Base-by-base conservation (phyloP, 2,329 filamentous ascomycete species). In the Aspergillus tanneri region DNA sequence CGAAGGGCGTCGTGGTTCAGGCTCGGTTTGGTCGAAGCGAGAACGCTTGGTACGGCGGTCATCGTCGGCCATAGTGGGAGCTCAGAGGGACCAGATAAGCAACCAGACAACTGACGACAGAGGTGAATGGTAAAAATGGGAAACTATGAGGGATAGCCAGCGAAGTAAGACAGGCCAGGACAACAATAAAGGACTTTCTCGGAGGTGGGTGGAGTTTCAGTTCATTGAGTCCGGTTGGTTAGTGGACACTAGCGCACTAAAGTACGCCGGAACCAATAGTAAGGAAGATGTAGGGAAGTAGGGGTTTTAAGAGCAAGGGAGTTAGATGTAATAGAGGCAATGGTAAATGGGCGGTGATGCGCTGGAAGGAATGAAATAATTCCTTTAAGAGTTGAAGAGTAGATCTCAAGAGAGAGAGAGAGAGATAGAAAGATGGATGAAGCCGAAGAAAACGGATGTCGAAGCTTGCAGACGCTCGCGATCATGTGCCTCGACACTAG, bases 11-110 rank as follows among this genome's bases (percentile, higher is more conserved):
- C 85, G 86, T 48, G 87, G 83, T 64, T 93, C 89, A 5, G 88
- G 84, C 67, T 92, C 89, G 38, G 85, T 93, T 71, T 95, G 89
- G 68, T 97, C 92, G 72, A 97, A 96, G 70, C 92, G 90, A 65
- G 90, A 96, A 54, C 90, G 87, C 77, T 95, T 95, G 52, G 78
- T 76, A 52, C 84, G 83, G 66, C 85, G 82, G 59, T 91, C 87
- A 55, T 86, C 79, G 62, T 93, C 89, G 58, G 87, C 83, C 90
- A 95, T 90, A 38, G 32, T 41, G 36, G 46, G 12, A 5, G n/a
- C 16, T 41, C 39, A 35, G 37, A 40, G 41, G 40, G 45, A 28
- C 14, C 10, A 19, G 14, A 19, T 38, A 25, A 48, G 30, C 25
- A 25, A 21, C 10, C 22, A 28, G 28, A 28, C 19, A 30, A 24